These are phyloP conservation scores for Trametopsis cervina DNA, from an alignment of 768 basidiomycete species.

Conservation along the genomic window DNA sequence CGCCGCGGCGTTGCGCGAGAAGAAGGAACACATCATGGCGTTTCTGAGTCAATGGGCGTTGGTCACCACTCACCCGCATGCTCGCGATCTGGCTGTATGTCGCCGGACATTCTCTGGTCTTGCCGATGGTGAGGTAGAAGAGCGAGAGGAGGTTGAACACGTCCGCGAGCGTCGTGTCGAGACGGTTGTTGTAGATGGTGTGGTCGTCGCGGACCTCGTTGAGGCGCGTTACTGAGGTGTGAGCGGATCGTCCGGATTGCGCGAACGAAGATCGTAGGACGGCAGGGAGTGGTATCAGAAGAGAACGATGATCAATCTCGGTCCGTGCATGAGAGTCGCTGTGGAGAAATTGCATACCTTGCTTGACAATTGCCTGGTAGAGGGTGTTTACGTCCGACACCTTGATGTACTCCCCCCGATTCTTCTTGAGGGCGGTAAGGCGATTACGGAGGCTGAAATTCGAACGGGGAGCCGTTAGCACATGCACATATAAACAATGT, in stretches of 20 bases:
- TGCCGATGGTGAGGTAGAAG: slow-evolving; percentile 97
- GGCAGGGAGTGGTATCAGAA: not conserved
- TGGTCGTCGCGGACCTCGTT: slow-evolving; percentile 85
- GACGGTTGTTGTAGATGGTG: slow-evolving; percentile 73
- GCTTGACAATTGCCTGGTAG: slow-evolving; percentile 90
- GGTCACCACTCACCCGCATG: slow-evolving; percentile 72
- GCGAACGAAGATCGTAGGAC: not conserved
- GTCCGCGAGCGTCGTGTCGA: slow-evolving; percentile 93
- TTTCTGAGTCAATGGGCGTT: not conserved
- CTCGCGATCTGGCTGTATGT: slow-evolving; percentile 95
- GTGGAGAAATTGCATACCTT: slow-evolving; percentile 49
- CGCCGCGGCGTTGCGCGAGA: not conserved
- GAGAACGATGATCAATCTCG: not conserved
- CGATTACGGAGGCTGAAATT: slow-evolving; percentile 83
- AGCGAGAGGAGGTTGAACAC: slow-evolving; percentile 93
- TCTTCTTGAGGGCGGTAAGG: slow-evolving; percentile 89
- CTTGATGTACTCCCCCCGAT: slow-evolving; percentile 88
- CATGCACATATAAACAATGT: not conserved
- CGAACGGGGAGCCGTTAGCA: slow-evolving; percentile 1
- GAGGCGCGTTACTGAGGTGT: slow-evolving; percentile 67
- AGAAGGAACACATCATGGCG: not conserved
- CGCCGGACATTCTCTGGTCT: slow-evolving; percentile 89
- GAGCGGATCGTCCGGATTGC: slow-evolving; percentile 2
- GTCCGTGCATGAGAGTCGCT: not conserved
- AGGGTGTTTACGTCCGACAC: slow-evolving; percentile 88